Evolutionary conservation across 1,139 yeast genomes (phyloP).

Genomic region (Blastobotrys ciferrii): DNA sequence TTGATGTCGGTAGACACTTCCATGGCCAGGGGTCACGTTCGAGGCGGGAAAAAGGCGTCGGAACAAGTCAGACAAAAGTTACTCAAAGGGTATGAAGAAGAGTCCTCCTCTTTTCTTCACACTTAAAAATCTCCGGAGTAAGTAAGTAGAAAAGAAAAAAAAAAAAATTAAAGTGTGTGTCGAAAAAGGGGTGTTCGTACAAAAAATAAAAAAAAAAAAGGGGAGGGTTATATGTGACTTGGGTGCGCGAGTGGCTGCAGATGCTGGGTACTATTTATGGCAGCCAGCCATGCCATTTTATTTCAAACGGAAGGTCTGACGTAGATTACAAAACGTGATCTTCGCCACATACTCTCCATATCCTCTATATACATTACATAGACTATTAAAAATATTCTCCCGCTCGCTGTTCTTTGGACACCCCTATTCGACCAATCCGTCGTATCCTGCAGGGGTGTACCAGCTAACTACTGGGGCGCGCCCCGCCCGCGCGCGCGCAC

Average conservation of each 20-base stretch:
- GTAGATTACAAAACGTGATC: too few species aligned
- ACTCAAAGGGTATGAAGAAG: not conserved
- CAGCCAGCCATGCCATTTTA: not conserved
- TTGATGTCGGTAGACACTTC: not conserved
- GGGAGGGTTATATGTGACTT: not conserved
- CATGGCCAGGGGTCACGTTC: not conserved
- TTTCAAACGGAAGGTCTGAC: not conserved
- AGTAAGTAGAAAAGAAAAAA: not conserved
- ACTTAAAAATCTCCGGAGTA: not conserved
- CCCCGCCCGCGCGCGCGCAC: too few species aligned
- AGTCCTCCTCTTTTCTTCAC: not conserved
- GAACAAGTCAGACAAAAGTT: not conserved
- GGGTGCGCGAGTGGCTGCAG: not conserved
- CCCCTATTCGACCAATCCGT: too few species aligned
- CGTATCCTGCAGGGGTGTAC: too few species aligned
- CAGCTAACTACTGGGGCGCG: too few species aligned
- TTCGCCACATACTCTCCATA: too few species aligned
- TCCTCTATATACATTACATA: too few species aligned
- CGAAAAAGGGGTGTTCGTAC: not conserved
- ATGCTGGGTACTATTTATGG: not conserved
- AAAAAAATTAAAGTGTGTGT: not conserved
- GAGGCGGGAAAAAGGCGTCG: not conserved
- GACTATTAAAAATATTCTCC: too few species aligned
- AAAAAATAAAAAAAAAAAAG: not conserved
- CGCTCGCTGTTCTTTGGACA: too few species aligned